A percentile compares a stretch with the other conserved stretches of the same genome.
These are phyloP conservation scores for Xylaria castorea DNA, from an alignment of 495 filamentous ascomycete genomes.

Conservation along the genomic window DNA sequence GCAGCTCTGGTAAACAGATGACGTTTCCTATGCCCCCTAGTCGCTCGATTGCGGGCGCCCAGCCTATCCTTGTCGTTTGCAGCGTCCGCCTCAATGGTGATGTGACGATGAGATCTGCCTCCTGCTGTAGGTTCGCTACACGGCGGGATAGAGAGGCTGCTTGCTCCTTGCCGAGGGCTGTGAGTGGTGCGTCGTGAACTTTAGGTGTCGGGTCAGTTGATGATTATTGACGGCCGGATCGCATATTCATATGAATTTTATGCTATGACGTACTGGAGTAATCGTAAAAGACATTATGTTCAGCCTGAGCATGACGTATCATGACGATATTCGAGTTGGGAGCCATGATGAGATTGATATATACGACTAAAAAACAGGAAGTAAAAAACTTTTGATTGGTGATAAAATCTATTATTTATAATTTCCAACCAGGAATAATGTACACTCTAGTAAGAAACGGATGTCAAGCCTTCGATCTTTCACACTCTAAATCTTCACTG, in stretches of 20 bases:
- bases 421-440: too few relatives aligned
- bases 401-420: not conserved
- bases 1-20: constrained; percentile 33
- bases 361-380: not conserved
- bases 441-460: not conserved
- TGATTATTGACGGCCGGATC: not conserved
- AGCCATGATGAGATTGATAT: constrained; percentile 47
- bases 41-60: constrained; percentile 29
- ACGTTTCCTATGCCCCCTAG: constrained; percentile 31
- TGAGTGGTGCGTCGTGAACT: constrained; percentile 37
- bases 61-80: constrained; percentile 34
- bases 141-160: constrained; percentile 28
- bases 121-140: constrained; percentile 24
- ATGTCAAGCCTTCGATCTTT: not conserved
- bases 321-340: constrained; percentile 59
- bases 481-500: not conserved
- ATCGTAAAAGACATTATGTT: constrained; percentile 55
- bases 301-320: constrained; percentile 63
- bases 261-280: constrained; percentile 36
- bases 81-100: constrained; percentile 34
- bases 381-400: not conserved
- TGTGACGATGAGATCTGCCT: constrained; percentile 31
- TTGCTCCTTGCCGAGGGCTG: constrained; percentile 33
- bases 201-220: not conserved
- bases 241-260: not conserved